Percentiles rank a stretch among this genome's conserved stretches.
Evolutionary conservation across 164 flowering plant genomes (phyloP).

Genomic region (Vitis rupestris): DNA sequence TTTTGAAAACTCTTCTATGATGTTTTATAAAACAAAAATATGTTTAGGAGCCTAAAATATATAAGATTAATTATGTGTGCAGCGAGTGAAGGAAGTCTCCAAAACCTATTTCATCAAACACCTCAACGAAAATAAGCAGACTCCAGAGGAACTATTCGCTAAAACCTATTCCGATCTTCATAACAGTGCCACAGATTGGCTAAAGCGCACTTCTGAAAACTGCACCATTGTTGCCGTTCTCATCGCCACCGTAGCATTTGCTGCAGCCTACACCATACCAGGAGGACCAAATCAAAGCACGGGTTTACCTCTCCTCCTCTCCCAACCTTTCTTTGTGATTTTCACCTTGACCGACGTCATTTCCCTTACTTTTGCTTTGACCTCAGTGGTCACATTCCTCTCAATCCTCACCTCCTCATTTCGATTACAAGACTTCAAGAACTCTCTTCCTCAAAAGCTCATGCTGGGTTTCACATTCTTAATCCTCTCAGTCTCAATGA

Average conservation of each 20-base stretch:
- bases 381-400: conserved; percentile 21
- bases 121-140: background rate
- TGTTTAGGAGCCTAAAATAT: no score
- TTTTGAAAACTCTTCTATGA: no score
- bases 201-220: conserved; percentile 15
- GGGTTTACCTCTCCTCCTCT: conserved; percentile 19
- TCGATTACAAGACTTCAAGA: conserved; percentile 13
- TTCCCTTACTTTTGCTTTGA: conserved; percentile 16
- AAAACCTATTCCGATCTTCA: background rate
- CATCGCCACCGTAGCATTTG: conserved; percentile 28
- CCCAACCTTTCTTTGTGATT: conserved; percentile 10
- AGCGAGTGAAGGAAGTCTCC: conserved; percentile 8
- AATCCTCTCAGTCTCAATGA: conserved; percentile 9
- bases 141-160: conserved; percentile 10
- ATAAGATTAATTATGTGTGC: background rate
- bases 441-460: conserved; percentile 17
- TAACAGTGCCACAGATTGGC: conserved; percentile 16
- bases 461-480: conserved; percentile 14
- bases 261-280: conserved; percentile 29
- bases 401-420: conserved; percentile 21
- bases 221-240: conserved; percentile 23
- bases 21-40: no score
- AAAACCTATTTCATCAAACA: conserved; percentile 1
- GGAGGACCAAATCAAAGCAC: conserved; percentile 21
- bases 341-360: conserved; percentile 23